Base-by-base conservation (phyloP, 2,329 filamentous ascomycete species). In the Colletotrichum ledebouriae region DNA sequence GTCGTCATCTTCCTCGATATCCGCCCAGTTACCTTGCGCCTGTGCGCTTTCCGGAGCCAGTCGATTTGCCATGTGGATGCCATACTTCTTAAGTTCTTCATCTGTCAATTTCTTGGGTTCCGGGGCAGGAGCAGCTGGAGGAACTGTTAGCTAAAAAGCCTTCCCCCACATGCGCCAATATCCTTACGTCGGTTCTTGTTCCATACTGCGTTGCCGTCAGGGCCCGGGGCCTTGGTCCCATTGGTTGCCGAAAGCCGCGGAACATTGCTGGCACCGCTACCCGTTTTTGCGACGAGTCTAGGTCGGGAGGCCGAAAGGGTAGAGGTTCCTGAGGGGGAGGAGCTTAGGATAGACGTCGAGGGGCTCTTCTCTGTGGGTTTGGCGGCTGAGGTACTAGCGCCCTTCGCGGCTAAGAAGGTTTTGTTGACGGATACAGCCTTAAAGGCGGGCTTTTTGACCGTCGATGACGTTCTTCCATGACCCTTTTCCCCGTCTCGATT, bases 1-100 rank as follows among this genome's bases (percentile, higher is more conserved):
- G 42, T 96, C 93, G 74, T 94, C 92, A 71, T 96, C 93, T 66
- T 96, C 93, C 70, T 96, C 93, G 69, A 95, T 94, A 75, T 97
- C 93, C 25, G 93, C 93, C 93, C 93, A 97, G 77, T 94, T 95
- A 37, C 90, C 89, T 73, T 94, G 91, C 67, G 92, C 92, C 66
- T 88, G 88, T 60, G 84, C 79, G 76, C 94, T 92, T 72, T 95
- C 92, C 57, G 91, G 87, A 71, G 93, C 90, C 64, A 96, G 82
- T 73, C 93, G 90, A 73, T 87, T 93, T 64, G 93, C 92, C 80
- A 97, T 87, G 76, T 96, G 93, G 74, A 96, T 96, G 37, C 93
- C 93, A 78, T 93, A 94, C 76, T 94, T 92, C 77, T 94, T 92
- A 75, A 97, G 84, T 76, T 97, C 93, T 77, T 97, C 93, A 73